These are phyloP conservation scores for Aurantiochytrium sp. DNA, from an alignment of 108 stramenopile genomes.

Conservation along the genomic window DNA sequence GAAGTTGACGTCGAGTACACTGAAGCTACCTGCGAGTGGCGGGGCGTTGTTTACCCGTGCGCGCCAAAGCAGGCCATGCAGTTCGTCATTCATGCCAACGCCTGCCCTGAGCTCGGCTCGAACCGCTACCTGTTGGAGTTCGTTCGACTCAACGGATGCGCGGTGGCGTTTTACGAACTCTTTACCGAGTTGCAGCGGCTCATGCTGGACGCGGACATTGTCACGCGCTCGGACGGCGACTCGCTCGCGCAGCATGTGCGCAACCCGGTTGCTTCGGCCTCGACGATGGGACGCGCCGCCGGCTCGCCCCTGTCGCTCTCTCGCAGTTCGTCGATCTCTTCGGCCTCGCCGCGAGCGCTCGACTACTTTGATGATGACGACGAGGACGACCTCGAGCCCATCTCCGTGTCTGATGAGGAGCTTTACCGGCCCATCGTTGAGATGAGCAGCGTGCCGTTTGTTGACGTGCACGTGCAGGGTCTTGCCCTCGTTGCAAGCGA, in stretches of 20 bases:
- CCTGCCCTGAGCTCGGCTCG: neutral
- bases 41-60: neutral
- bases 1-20: neutral
- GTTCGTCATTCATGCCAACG: neutral
- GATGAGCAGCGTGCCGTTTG: conserved; percentile 1
- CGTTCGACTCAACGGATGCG: neutral
- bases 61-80: neutral
- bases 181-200: neutral
- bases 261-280: neutral
- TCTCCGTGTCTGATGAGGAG: neutral
- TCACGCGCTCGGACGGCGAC: conserved; percentile 1
- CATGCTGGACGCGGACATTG: neutral
- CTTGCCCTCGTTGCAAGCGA: neutral
- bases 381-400: neutral
- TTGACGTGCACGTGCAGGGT: conserved; percentile 5
- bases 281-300: neutral
- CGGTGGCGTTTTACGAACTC: neutral
- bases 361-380: neutral
- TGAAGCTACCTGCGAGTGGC: neutral
- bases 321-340: neutral
- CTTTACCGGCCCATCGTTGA: neutral
- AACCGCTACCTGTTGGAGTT: neutral
- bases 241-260: neutral
- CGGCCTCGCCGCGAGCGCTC: neutral
- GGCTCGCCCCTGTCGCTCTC: neutral